A percentile compares a stretch with the other conserved stretches of the same genome.
Conservation (phyloP, 495 filamentous ascomycete species). For the Oidiodendron maius region DNA sequence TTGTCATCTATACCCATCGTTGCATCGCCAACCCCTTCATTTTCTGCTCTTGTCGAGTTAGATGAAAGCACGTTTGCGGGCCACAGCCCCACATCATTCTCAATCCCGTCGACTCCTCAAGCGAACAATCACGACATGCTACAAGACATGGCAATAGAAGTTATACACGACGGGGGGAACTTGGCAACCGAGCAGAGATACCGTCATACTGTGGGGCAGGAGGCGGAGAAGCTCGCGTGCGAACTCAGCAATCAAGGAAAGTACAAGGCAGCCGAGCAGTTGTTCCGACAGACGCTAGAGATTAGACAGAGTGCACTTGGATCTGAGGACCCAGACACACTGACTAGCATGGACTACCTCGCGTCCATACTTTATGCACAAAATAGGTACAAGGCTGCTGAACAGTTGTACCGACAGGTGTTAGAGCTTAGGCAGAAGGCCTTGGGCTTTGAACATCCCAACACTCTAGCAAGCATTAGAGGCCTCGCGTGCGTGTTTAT, state of each 20-base stretch:
- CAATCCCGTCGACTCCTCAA: neutral
- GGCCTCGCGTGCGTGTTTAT: neutral
- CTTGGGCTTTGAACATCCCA: neutral
- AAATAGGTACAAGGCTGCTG: slow-evolving; percentile 13
- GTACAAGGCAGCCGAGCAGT: neutral
- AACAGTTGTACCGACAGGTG: neutral
- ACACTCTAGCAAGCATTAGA: neutral
- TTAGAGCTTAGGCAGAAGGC: neutral
- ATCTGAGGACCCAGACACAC: slow-evolving; percentile 24
- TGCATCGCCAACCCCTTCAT: neutral
- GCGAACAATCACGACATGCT: neutral
- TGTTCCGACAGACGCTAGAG: neutral
- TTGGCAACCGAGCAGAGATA: too few species aligned
- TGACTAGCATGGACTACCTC: too few species aligned
- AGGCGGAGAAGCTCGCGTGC: too few species aligned
- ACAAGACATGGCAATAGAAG: too few species aligned
- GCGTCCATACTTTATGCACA: slow-evolving; percentile 14
- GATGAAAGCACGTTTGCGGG: neutral
- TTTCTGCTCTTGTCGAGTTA: neutral
- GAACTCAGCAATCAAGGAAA: neutral
- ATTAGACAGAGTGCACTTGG: neutral
- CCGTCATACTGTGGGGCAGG: too few species aligned
- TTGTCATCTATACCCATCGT: neutral
- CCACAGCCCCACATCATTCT: neutral
- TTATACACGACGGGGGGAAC: too few species aligned